phyloP scores from a whole-genome alignment of 441 rosid species.

The Flueggea neowawraea region DNA sequence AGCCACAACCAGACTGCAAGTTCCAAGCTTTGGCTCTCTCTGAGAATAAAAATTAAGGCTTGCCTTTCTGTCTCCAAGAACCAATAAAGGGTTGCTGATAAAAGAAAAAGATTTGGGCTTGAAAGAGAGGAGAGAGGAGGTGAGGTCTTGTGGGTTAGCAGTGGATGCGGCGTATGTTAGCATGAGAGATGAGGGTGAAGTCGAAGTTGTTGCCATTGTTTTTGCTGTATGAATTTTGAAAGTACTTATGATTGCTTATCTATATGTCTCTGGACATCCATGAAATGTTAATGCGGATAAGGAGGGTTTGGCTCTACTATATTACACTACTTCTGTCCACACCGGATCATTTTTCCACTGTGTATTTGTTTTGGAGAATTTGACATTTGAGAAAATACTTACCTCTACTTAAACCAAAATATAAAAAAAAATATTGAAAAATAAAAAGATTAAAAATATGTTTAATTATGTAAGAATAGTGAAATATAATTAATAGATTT shows the following conservation, averaged over 20 bases:
- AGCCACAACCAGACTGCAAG: conserved; percentile 28
- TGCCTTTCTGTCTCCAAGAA: conserved; percentile 23
- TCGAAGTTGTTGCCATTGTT: conserved; percentile 42
- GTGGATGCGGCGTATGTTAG: conserved; percentile 46
- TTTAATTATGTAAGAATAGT: too few relatives aligned
- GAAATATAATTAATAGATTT: too few relatives aligned
- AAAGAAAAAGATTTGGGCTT: conserved; percentile 38
- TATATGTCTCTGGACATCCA: not conserved
- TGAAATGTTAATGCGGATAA: not conserved
- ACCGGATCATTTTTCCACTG: too few relatives aligned
- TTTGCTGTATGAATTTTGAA: not conserved
- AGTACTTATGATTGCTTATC: not conserved
- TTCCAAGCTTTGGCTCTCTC: conserved; percentile 28
- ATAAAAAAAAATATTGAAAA: too few relatives aligned
- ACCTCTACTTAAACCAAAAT: too few relatives aligned
- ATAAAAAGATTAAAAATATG: too few relatives aligned
- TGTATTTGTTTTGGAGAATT: too few relatives aligned
- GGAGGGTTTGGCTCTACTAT: too few relatives aligned
- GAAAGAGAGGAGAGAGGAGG: conserved; percentile 49
- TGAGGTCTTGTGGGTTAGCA: conserved; percentile 46
- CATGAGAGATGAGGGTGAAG: conserved; percentile 48
- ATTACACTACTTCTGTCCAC: too few relatives aligned
- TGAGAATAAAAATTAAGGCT: conserved; percentile 20
- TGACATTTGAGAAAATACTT: too few relatives aligned
- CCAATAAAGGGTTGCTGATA: conserved; percentile 24